Base-by-base conservation (phyloP, 805 yeast species). In the Candida namnaoensis region DNA sequence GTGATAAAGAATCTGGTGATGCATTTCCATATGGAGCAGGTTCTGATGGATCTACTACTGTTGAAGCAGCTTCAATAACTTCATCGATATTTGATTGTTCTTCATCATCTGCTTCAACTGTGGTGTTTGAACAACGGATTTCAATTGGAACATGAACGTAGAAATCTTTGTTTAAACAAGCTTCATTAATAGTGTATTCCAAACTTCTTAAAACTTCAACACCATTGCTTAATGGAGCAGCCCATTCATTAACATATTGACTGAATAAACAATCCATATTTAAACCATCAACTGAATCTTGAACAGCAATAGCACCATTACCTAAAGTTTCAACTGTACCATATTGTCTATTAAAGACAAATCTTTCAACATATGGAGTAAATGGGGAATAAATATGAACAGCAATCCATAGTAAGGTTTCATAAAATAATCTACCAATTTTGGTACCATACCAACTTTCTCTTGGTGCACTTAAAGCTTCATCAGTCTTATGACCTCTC, bases 201-300 rank as follows among this genome's bases (percentile, higher is more conserved):
- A 91, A 68, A n/a, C 80, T 69, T 40, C 68, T 63, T 47, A 90
- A 70, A 15, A 83, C 80, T 40, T 78, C 82, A 7, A 81, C 81
- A 5, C 97, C 97, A 47, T 78, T 74, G 24, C 65, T 72, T 55
- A 91, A 65, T 19, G 98, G 98, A 38, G 95, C 77, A n/a, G 93
- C 88, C 98, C 98, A 91, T 65, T 91, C 99, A 57, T 90, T 80
- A 39, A 91, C 98, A 63, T 80, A 90, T 62, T 91, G 99, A 36
- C 88, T 80, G 61, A 88, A 91, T 50, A 91, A 67, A 60, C 98
- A 93, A 66, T 93, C 98, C 95, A 91, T 87, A 61, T 86, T 88
- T 54, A 91, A 76, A 7, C 91, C 96, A 44, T 83, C 86, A 37
- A 86, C 91, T 4, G 95, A 82, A 44, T 76, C 74, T 53, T 82